Evolutionary conservation across 208 protist genomes (phyloP).

Genomic region (Willaertia magna): DNA sequence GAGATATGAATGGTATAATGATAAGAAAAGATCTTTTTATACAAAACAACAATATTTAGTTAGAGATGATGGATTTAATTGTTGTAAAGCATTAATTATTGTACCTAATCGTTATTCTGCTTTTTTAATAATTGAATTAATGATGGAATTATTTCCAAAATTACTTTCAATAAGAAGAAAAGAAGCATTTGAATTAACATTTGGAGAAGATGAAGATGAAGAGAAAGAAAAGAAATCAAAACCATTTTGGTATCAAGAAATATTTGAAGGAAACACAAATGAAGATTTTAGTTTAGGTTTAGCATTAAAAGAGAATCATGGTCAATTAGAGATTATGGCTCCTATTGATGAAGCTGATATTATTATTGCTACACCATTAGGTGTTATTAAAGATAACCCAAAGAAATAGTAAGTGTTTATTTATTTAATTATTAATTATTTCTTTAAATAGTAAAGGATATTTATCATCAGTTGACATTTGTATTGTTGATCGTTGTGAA

Average conservation of each 20-base stretch:
- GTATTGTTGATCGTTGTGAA: constrained; percentile 76
- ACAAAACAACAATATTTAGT: not conserved
- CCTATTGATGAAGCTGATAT: constrained; percentile 68
- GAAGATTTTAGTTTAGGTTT: constrained; percentile 85
- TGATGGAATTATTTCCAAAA: not conserved
- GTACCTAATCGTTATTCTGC: not conserved
- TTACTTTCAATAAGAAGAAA: constrained; percentile 41
- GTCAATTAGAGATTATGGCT: constrained; percentile 14
- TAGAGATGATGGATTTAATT: not conserved
- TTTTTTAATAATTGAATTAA: not conserved
- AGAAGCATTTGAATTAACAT: constrained; percentile 59
- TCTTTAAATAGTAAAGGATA: constrained; percentile 31
- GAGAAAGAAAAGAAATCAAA: constrained; percentile 27
- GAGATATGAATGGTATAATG: not conserved
- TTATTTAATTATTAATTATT: constrained; percentile 36
- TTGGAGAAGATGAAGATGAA: constrained; percentile 40
- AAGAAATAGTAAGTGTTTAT: constrained; percentile 43
- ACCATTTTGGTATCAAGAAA: constrained; percentile 65
- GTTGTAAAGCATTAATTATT: not conserved
- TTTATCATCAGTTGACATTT: constrained; percentile 82
- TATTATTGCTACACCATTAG: constrained; percentile 85
- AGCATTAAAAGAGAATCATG: constrained; percentile 26
- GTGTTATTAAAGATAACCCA: constrained; percentile 46
- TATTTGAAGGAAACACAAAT: constrained; percentile 87
- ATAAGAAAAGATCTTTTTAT: not conserved